A percentile compares a stretch with the other conserved stretches of the same genome.
Conservation (phyloP, 805 yeast genomes). For the Cyberlindnera euphorbiae region DNA sequence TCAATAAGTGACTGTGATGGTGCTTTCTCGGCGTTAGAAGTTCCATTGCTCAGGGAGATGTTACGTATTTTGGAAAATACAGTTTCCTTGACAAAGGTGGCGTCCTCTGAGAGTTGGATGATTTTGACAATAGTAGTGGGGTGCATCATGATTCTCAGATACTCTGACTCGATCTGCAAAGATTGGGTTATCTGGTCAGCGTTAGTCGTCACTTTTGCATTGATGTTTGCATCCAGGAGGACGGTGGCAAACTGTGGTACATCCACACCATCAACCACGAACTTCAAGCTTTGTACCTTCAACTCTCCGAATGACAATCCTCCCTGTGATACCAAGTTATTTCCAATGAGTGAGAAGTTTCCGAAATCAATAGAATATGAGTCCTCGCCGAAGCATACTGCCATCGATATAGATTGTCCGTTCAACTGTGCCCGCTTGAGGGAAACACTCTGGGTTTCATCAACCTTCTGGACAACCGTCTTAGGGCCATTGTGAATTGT, state of each 20-base stretch:
- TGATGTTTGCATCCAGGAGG: constrained; percentile 42
- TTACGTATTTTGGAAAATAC: no score
- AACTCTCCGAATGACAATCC: constrained; percentile 21
- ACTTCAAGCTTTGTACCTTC: constrained; percentile 23
- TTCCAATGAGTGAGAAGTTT: constrained; percentile 8
- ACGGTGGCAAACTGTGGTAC: constrained; percentile 36
- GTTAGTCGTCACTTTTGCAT: constrained; percentile 39
- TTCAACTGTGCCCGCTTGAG: no score
- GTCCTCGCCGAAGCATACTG: no score
- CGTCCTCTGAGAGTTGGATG: constrained; percentile 12
- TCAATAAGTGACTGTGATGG: constrained; percentile 1
- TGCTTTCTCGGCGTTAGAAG: no score
- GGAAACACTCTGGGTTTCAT: no score
- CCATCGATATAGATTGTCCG: no score
- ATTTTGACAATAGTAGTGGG: constrained; percentile 41
- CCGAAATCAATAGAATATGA: constrained; percentile 9
- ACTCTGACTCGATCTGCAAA: constrained; percentile 53
- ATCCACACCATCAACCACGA: constrained; percentile 26
- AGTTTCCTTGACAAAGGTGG: constrained; percentile 2
- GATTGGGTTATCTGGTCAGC: constrained; percentile 33
- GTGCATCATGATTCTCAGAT: constrained; percentile 53
- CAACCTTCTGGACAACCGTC: no score
- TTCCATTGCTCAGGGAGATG: no score
- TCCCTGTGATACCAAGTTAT: constrained; percentile 8
- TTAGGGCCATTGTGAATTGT: no score